Base-by-base conservation (phyloP, 2,329 filamentous ascomycete species). In the Pyrenophora seminiperda region DNA sequence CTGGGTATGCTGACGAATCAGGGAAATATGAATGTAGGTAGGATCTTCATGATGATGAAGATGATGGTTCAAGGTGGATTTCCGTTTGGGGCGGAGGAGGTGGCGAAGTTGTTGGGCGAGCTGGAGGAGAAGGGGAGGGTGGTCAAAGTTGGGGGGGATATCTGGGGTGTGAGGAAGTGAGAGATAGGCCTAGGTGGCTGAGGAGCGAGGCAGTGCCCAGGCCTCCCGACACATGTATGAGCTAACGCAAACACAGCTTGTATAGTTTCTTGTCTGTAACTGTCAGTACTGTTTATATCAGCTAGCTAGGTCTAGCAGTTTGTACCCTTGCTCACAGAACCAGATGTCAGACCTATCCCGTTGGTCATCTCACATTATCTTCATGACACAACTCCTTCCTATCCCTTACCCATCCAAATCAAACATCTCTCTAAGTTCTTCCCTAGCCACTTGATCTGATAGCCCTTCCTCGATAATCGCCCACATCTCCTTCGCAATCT, bases 1-100 rank as follows among this genome's bases (percentile, higher is more conserved):
- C 79, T 91, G 48, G 91, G 90, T 42, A 97, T 99, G 94, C 77
- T 99, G 73, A 97, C 91, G 54, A 97, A 97, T 72, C 88, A 91
- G 62, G 88, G 88, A 14, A 84, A 88, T 20, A 94, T 97, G 89
- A 87, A 89, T 41, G 77, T 92, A 51, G 80, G 80, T 47, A 84
- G 91, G 69, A 95, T 99, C 58, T 82, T 86, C 7, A 96, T 92
- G 87, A 97, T 97, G 90, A 81, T 99, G 80, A 91, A 90, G 75
- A 93, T 97, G 82, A 82, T 93, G 50, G 85, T 97, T 43, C 84
- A 89, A 0, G 91, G 91, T 10, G 92, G 91, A 2, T 97, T 96
- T 68, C 84, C 90, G 0, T 96, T 91, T 81, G 90, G 88, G 54
- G 90, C 90, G 65, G 92, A 96, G 68, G 92, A 97, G 75, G 75